Base-by-base conservation (phyloP, 352 stramenopile genomes). In the Lagenidium giganteum region DNA sequence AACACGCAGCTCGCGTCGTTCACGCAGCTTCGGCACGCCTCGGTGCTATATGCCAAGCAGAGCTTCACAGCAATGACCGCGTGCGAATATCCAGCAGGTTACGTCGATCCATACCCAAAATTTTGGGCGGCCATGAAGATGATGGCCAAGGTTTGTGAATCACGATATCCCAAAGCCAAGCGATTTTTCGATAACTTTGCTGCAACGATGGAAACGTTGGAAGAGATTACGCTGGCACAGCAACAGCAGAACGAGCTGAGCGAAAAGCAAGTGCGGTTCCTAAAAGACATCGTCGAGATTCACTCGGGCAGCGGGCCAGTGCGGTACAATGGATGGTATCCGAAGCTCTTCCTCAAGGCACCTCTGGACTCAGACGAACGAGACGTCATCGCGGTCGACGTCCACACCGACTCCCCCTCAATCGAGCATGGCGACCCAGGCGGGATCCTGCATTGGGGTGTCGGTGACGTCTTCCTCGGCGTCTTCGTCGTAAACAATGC, bases 321-420 rank as follows among this genome's bases (percentile, higher is more conserved):
- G 6, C 42, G 42, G 3, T 63, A 57, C 21, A 17, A 53, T 7
- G 54, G 54, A 1, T 70, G 63, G 60, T 73, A 71, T 24, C 61
- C 61, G n/a, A 38, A 29, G 2, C 41, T 71, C 8, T 71, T 71
- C 20, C 68, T 66, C 39, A 30, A 37, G 1, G 5, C 52, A 16
- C 54, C 37, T 4, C 37, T 65, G n/a, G 57, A 71, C 36, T 65
- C 57, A 11, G 54, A 49, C 21, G 59, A 63, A 44, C 24, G 30
- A 22, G 61, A 71, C 26, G 44, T 63, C 23, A 13, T 68, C 4
- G 61, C 62, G 8, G 54, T 45, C 4, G 61, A 71, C 18, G 24
- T 68, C 11, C 57, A 68, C 43, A 71, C 61, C 2, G 57, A 68
- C n/a, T 32, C 35, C 11, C 49, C 57, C 5, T 68, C 61, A 0